Evolutionary conservation across 495 filamentous ascomycete species (phyloP), one percentile per base, ranked within the genome.

Genomic region (Podospora pseudopauciseta): DNA sequence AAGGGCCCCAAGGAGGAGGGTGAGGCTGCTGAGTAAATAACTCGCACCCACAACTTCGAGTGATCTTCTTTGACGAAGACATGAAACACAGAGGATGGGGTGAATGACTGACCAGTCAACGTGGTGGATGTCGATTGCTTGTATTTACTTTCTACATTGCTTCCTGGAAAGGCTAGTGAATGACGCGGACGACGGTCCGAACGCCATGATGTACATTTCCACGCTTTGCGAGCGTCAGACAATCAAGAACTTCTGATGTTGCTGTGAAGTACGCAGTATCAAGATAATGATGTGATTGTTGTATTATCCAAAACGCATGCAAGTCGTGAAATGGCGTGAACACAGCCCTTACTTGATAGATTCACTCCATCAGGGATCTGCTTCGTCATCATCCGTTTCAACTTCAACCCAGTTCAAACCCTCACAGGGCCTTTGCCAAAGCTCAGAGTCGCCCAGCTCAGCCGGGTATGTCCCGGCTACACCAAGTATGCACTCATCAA

Each of bases 21-120:
- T 58, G 55, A 19, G n/a, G 55, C n/a, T 58, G 55, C 55, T 19
- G 55, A 58, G 55, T 58, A 58, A 58, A 58, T 49, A 49, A 49
- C 11, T 49, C 39, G 39, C 39, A 2, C 39, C 13, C 39, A 49
- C 9, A 49, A 13, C 7, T 16, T 16, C 2, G 39, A 49, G 13
- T 11, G 9, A 2, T 49, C 39, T 49, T 49, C 39, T 49, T 49
- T 13, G 39, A 49, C 13, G 39, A 16, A 49, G 11, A 49, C 9
- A 3, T 49, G 39, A 49, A 1, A 49, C 39, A 49, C 39, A 49
- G 39, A 1, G 39, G 39, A 49, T 16, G 39, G 13, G 9, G 7
- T 49, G 39, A 49, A 16, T 13, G 39, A 49, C 39, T 49, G 39
- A 13, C 39, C 39, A 49, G 39, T 49, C 39, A 49, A 49, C 13